Conservation (phyloP, 31 red algal species). For the Odonthalia washingtoniensis region DNA sequence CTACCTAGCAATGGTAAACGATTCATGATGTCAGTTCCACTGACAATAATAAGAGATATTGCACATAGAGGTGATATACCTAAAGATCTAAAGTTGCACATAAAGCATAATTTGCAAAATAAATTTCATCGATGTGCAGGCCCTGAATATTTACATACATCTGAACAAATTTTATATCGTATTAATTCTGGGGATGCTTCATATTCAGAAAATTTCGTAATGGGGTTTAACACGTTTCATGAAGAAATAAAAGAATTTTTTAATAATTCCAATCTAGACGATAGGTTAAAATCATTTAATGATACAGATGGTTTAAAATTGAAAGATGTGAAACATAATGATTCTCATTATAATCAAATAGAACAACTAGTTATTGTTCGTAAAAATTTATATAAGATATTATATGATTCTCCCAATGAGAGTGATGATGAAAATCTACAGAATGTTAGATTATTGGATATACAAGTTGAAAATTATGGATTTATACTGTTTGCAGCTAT, state of each 20-base stretch:
- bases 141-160: conserved; percentile 81
- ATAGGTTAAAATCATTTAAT: conserved; percentile 56
- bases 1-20: conserved; percentile 72
- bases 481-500: conserved; percentile 71
- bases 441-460: conserved; percentile 66
- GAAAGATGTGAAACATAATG: too few species aligned
- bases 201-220: conserved; percentile 56
- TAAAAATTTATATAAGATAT: too few species aligned
- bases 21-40: conserved; percentile 75
- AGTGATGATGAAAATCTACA: conserved; percentile 52
- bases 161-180: conserved; percentile 50
- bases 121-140: conserved; percentile 87
- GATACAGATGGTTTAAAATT: too few species aligned
- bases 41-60: conserved; percentile 86
- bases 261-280: conserved; percentile 74
- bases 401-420: too few species aligned
- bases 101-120: conserved; percentile 89
- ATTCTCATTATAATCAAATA: too few species aligned
- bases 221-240: conserved; percentile 71
- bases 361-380: too few species aligned
- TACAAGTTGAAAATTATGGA: conserved; percentile 68
- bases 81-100: conserved; percentile 84
- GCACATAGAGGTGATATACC: conserved; percentile 88
- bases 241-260: conserved; percentile 78
- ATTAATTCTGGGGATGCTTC: conserved; percentile 53